Evolutionary conservation across 352 stramenopile species (phyloP).

Genomic region (Pythium brassicae): DNA sequence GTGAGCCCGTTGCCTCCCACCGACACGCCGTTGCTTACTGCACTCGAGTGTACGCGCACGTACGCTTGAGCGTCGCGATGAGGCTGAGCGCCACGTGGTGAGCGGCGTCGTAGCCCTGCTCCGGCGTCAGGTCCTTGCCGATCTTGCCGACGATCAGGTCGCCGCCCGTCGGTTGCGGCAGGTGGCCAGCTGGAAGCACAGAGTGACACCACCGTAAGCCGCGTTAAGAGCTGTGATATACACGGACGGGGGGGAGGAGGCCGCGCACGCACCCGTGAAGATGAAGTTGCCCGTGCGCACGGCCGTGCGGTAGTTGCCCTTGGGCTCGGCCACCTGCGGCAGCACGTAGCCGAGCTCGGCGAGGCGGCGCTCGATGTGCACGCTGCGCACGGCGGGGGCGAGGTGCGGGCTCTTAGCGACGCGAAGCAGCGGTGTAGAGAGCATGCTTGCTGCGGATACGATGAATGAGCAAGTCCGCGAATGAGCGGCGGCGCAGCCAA

Average conservation of each 20-base stretch:
- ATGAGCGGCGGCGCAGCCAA: conserved; percentile 7
- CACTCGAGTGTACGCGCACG: conserved; percentile 4
- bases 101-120: conserved; percentile 86
- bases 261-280: conserved; percentile 71
- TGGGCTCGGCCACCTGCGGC: conserved; percentile 52
- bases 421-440: conserved; percentile 25
- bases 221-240: conserved; percentile 8
- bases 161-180: conserved; percentile 39
- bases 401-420: conserved; percentile 15
- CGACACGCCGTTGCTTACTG: no score
- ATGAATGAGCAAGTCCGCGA: conserved; percentile 6
- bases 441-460: conserved; percentile 6
- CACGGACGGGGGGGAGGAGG: conserved; percentile 36
- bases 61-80: conserved; percentile 81
- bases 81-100: conserved; percentile 80
- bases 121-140: conserved; percentile 67
- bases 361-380: conserved; percentile 73
- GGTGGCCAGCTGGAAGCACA: conserved; percentile 46
- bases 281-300: conserved; percentile 67
- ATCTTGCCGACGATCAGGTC: conserved; percentile 79
- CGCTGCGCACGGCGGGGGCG: conserved; percentile 32
- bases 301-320: conserved; percentile 66
- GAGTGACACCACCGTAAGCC: neutral
- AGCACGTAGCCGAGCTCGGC: conserved; percentile 66
- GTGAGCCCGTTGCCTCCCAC: no score